A percentile compares a stretch with the other conserved stretches of the same genome.
Evolutionary conservation across 1,284 basidiomycete species (phyloP).

Genomic region (Earliella scabrosa): DNA sequence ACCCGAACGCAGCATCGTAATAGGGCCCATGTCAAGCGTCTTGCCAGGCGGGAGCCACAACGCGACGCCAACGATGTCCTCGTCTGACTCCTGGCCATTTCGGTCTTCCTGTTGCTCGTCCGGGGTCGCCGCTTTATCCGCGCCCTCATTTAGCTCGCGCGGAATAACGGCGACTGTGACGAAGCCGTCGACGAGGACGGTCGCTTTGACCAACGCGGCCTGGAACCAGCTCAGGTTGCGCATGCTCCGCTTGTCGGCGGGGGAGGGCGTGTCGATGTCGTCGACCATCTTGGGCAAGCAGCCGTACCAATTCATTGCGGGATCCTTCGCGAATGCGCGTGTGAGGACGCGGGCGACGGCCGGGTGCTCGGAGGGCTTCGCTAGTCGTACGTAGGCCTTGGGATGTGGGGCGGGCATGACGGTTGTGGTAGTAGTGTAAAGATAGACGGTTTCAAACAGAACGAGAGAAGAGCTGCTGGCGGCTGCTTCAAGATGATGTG

Average conservation of each 20-base stretch:
- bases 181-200: conserved; percentile 7
- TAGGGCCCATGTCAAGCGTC: conserved; percentile 7
- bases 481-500: too few relatives aligned
- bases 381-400: conserved; percentile 4
- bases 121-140: too few relatives aligned
- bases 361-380: not conserved
- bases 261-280: conserved; percentile 7
- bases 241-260: conserved; percentile 2
- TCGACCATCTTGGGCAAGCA: conserved; percentile 15
- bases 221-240: conserved; percentile 15
- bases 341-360: conserved; percentile 13
- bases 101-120: not conserved
- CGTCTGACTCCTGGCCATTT: not conserved
- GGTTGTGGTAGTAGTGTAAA: too few relatives aligned
- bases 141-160: too few relatives aligned
- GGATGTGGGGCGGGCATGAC: too few relatives aligned
- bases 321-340: conserved; percentile 26
- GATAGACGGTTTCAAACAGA: too few relatives aligned
- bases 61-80: not conserved
- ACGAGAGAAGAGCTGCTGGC: too few relatives aligned
- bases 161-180: conserved; percentile 11
- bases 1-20: conserved; percentile 4
- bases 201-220: conserved; percentile 8
- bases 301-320: conserved; percentile 29
- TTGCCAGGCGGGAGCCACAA: conserved; percentile 14